Base-by-base conservation (phyloP, 1,284 basidiomycete species). In the Cutaneotrichosporon dermatis region DNA sequence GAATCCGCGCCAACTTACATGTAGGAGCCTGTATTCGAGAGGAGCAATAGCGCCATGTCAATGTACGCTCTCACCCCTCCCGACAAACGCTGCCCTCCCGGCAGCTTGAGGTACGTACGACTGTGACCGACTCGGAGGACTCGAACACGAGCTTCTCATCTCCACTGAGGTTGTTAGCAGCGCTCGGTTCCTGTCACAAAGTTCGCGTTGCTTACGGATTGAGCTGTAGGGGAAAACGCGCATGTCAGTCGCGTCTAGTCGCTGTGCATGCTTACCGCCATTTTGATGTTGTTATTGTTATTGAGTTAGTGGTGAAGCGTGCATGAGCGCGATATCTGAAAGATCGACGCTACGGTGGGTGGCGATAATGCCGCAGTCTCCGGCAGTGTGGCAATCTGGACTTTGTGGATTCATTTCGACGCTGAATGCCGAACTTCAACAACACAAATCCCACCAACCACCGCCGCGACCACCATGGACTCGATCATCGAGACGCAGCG, bases 81-180 rank as follows among this genome's bases (percentile, higher is more conserved):
- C 76, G 74, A 71, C 62, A 66, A 62, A 64, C 63, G 70, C 66
- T 68, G 69, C 67, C 68, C 54, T 63, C 55, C 46, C 41, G 57
- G 51, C 59, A 60, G 59, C 64, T 60, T 60, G 58, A 60, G n/a
- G 63, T 75, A 79, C 77, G 73, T 75, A 81, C 83, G 66, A 83
- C 79, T 61, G 90, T 88, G 71, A 99, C 88, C 15, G 90, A 87
- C 80, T 99, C 95, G 56, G 93, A 97, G 49, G 93, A 96, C 81
- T 99, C 96, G 72, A 99, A 99, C 15, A 93, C 87, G 71, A 98
- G 88, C 88, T 97, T 94, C 83, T 75, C 72, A 65, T 77, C 77
- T 55, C 75, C 75, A 49, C 76, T 78, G 25, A 25, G 25, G 8
- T 6, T 12, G 59, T 57, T 39, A 59, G 52, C 44, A 9, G 10